Conservation (phyloP, 768 basidiomycete species). For the Amanita subjunquillea region DNA sequence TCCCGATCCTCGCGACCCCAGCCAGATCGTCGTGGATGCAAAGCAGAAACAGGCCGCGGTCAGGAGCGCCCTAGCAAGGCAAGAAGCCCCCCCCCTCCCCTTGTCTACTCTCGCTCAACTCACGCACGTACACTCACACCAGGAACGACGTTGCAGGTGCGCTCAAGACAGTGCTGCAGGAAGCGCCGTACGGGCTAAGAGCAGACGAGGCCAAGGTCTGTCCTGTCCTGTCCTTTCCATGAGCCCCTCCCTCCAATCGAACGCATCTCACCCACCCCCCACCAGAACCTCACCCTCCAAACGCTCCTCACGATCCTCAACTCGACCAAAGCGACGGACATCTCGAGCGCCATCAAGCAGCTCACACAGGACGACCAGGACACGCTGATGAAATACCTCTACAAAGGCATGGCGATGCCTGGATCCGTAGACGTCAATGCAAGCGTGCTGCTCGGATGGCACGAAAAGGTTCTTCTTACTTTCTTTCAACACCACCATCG, state of each 20-base stretch:
- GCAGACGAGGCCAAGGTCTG: constrained; percentile 86
- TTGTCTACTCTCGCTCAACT: background rate
- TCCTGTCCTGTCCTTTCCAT: background rate
- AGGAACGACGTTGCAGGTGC: constrained; percentile 77
- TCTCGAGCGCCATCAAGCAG: constrained; percentile 60
- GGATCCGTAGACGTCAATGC: constrained; percentile 52
- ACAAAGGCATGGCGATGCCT: constrained; percentile 86
- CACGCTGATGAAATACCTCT: constrained; percentile 94
- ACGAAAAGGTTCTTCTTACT: constrained; percentile 70
- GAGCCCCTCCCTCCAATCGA: no score
- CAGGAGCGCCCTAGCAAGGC: constrained; percentile 68
- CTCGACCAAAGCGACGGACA: constrained; percentile 86
- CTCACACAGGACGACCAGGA: constrained; percentile 74
- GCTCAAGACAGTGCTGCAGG: constrained; percentile 57
- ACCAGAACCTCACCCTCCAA: constrained; percentile 67
- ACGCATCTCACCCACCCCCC: background rate
- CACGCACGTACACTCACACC: background rate
- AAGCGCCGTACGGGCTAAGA: constrained; percentile 80
- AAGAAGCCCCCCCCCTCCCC: constrained; percentile 15
- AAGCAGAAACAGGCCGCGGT: constrained; percentile 68
- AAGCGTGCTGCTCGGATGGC: constrained; percentile 75
- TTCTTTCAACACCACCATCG: background rate
- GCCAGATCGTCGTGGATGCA: constrained; percentile 64
- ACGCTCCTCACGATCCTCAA: constrained; percentile 84
- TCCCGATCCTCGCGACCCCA: constrained; percentile 71